Conservation (phyloP, 306 rosid genomes). For the Datisca glomerata region DNA sequence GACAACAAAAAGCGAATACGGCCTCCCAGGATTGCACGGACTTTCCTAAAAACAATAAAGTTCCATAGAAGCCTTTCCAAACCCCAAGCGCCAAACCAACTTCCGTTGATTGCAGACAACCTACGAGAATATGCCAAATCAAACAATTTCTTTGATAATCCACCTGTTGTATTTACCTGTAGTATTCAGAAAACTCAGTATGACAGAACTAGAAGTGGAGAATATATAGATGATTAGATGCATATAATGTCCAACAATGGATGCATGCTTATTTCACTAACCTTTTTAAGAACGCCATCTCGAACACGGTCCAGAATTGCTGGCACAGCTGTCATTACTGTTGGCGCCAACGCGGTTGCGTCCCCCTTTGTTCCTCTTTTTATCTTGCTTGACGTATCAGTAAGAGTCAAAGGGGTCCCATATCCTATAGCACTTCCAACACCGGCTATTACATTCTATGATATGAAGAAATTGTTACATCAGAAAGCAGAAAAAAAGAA, state of each 20-base stretch:
- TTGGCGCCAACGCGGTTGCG: conserved; percentile 62
- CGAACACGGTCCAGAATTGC: conserved; percentile 98
- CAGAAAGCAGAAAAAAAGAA: conserved; percentile 7
- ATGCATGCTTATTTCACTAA: conserved; percentile 22
- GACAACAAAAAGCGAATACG: conserved; percentile 67
- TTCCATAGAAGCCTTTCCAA: conserved; percentile 69
- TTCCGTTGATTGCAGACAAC: conserved; percentile 69
- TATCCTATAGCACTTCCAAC: conserved; percentile 91
- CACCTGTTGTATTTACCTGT: conserved; percentile 79
- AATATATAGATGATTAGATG: conserved; percentile 3
- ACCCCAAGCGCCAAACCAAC: conserved; percentile 98
- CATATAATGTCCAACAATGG: not conserved
- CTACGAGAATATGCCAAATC: conserved; percentile 81
- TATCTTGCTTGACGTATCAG: conserved; percentile 91
- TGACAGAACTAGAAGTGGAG: conserved; percentile 5
- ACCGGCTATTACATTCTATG: conserved; percentile 64
- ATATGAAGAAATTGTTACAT: conserved; percentile 18
- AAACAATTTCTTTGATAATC: conserved; percentile 69
- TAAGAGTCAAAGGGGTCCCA: conserved; percentile 87
- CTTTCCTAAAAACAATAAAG: conserved; percentile 72
- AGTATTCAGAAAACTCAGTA: conserved; percentile 15
- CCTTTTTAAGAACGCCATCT: conserved; percentile 89
- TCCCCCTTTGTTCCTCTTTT: conserved; percentile 86
- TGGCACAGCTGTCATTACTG: conserved; percentile 88
- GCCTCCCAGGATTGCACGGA: conserved; percentile 87